phyloP scores from a whole-genome alignment of 805 yeast genomes.

The Zygoascus tannicola region DNA sequence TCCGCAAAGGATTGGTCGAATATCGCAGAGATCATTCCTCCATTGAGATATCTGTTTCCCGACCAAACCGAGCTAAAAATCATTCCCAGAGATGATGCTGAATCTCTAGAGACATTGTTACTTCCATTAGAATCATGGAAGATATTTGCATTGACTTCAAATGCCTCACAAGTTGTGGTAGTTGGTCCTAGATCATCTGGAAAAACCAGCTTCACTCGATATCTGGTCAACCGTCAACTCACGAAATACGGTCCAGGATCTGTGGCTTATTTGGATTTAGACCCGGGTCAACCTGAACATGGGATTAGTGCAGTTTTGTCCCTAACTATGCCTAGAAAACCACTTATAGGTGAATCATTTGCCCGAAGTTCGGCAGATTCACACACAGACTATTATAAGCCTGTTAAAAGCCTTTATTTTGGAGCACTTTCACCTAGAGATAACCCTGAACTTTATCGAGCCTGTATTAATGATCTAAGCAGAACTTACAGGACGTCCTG shows the following conservation, averaged over 20 bases:
- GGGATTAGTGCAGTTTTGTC: constrained; percentile 66
- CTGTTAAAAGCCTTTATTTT: constrained; percentile 21
- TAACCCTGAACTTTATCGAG: constrained; percentile 48
- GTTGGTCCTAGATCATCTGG: constrained; percentile 73
- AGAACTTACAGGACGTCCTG: constrained; percentile 17
- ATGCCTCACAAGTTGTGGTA: constrained; percentile 28
- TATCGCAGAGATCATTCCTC: constrained; percentile 20
- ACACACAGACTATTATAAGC: constrained; percentile 9
- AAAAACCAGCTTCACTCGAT: constrained; percentile 59
- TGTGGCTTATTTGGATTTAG: constrained; percentile 58
- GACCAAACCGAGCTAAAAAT: constrained; percentile 1
- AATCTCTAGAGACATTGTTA: constrained; percentile 5
- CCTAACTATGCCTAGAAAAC: constrained; percentile 30
- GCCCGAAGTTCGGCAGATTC: constrained; percentile 20
- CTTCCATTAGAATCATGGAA: constrained; percentile 18
- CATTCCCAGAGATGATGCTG: not conserved
- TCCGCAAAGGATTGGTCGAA: not conserved
- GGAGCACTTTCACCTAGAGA: constrained; percentile 66
- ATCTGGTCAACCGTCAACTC: constrained; percentile 43
- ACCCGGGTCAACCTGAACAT: constrained; percentile 83
- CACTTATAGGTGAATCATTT: constrained; percentile 34
- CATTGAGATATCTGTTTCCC: constrained; percentile 19
- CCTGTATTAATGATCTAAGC: constrained; percentile 33
- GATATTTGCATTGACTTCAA: constrained; percentile 6
- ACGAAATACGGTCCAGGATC: constrained; percentile 14